phyloP scores from a whole-genome alignment of 306 rosid genomes.

The Vicia faba region DNA sequence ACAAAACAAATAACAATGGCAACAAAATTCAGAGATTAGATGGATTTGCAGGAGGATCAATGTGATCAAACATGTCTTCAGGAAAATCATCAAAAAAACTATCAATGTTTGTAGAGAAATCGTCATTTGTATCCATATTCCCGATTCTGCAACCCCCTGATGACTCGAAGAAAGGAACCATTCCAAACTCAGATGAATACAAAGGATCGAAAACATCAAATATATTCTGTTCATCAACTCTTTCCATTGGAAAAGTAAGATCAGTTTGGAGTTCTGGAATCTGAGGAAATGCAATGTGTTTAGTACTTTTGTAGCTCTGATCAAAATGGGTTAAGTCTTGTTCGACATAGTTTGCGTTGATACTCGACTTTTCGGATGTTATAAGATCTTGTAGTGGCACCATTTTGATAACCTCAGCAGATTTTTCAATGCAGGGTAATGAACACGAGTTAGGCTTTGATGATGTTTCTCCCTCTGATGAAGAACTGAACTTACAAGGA shows the following conservation, averaged over 20 bases:
- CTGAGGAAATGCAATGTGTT: conserved; percentile 45
- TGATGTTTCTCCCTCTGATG: conserved; percentile 69
- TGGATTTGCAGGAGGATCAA: conserved; percentile 54
- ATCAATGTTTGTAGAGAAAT: conserved; percentile 36
- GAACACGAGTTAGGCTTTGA: conserved; percentile 46
- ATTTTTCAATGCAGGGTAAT: conserved; percentile 41
- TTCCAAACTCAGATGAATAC: conserved; percentile 49
- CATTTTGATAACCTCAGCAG: conserved; percentile 50
- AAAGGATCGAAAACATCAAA: conserved; percentile 46
- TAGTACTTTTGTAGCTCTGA: conserved; percentile 38
- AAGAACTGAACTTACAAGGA: conserved; percentile 51
- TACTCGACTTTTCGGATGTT: conserved; percentile 41
- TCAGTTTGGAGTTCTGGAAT: conserved; percentile 46
- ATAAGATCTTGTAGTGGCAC: conserved; percentile 60
- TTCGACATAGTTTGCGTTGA: conserved; percentile 35
- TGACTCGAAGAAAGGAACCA: conserved; percentile 48
- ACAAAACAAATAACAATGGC: neutral
- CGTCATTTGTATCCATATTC: conserved; percentile 9
- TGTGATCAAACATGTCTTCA: conserved; percentile 59
- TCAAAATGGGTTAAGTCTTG: conserved; percentile 41
- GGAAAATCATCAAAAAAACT: conserved; percentile 80
- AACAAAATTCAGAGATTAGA: conserved; percentile 42
- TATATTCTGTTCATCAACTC: conserved; percentile 38
- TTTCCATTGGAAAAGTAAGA: conserved; percentile 49
- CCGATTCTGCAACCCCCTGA: conserved; percentile 45